Percentiles rank a stretch among this genome's conserved stretches.
Evolutionary conservation across 129 eudicot genomes (phyloP).

Genomic region (Lactuca saligna): DNA sequence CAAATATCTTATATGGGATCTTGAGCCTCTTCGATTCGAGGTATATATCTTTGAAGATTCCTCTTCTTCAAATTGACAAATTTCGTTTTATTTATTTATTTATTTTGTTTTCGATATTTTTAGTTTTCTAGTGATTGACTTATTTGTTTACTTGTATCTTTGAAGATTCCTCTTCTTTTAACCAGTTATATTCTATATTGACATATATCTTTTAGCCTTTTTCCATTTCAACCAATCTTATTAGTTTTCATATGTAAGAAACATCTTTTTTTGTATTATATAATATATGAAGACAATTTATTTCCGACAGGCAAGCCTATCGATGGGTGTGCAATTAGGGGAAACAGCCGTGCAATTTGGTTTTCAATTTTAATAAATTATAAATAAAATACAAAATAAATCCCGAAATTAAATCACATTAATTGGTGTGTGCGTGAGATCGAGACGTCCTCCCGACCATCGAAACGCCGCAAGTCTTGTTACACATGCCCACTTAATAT

Average conservation of each 20-base stretch:
- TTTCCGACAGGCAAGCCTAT: not conserved
- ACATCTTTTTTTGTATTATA: not conserved
- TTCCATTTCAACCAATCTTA: no score
- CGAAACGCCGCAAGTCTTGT: conserved; percentile 45
- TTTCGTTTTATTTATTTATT: not conserved
- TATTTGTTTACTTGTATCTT: no score
- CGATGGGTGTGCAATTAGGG: conserved; percentile 2
- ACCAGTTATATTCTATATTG: no score
- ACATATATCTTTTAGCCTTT: not conserved
- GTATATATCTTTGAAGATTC: conserved; percentile 10
- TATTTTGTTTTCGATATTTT: not conserved
- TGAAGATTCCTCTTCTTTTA: no score
- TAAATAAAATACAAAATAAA: not conserved
- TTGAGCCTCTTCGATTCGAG: conserved; percentile 24
- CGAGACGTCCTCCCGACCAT: conserved; percentile 31
- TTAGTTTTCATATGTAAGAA: no score
- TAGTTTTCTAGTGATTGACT: not conserved
- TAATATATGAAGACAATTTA: no score
- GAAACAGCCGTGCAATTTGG: conserved; percentile 6
- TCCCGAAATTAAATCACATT: conserved; percentile 18
- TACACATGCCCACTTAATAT: conserved; percentile 28
- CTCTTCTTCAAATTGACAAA: not conserved
- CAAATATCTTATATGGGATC: conserved; percentile 29
- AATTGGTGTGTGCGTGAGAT: conserved; percentile 32
- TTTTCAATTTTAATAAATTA: not conserved